Evolutionary conservation across 495 filamentous ascomycete genomes (phyloP).

Genomic region (Lasiosphaeria ovina): DNA sequence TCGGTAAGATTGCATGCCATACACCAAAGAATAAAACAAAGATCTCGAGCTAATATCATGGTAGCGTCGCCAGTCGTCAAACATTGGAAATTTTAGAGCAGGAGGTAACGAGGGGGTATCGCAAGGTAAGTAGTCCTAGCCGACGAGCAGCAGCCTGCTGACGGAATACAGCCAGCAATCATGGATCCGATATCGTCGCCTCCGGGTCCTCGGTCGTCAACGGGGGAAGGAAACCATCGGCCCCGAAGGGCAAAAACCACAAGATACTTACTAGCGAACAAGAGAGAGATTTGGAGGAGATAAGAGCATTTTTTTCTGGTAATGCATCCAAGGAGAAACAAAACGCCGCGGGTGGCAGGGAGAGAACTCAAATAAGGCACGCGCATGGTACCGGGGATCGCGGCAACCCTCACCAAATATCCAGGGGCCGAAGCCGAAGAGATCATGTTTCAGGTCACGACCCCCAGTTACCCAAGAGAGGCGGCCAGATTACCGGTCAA

Average conservation of each 20-base stretch:
- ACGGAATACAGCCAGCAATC: neutral
- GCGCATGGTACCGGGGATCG: no score
- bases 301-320: conserved; percentile 42
- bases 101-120: neutral
- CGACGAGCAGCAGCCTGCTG: neutral
- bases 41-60: neutral
- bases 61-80: neutral
- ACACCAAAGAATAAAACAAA: neutral
- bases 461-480: neutral
- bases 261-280: neutral
- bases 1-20: neutral
- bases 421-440: neutral
- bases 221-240: neutral
- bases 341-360: neutral
- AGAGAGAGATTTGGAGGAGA: conserved; percentile 36
- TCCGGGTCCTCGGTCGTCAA: neutral
- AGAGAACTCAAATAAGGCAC: neutral
- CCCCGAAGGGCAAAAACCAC: neutral
- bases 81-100: neutral
- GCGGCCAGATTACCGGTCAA: neutral
- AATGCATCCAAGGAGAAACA: conserved; percentile 8
- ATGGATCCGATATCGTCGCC: neutral
- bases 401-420: neutral
- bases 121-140: neutral
- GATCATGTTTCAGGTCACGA: neutral